A percentile compares a stretch with the other conserved stretches of the same genome.
Conservation (phyloP, 192 early-diverging fungal species). For the Dissophora ornata region DNA sequence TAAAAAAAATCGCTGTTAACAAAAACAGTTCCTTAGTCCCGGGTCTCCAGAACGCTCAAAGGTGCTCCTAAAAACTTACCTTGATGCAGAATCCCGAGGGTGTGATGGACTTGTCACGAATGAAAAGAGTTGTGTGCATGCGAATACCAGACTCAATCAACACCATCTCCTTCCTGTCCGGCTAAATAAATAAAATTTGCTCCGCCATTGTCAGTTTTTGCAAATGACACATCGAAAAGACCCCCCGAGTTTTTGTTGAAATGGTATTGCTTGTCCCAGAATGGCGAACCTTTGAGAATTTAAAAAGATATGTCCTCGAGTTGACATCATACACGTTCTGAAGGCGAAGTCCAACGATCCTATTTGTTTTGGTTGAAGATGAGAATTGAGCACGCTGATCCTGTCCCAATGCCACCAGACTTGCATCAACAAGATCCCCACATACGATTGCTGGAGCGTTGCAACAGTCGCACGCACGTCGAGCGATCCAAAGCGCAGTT, state of each 20-base stretch:
- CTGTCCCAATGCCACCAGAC: no score
- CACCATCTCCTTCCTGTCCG: constrained; percentile 89
- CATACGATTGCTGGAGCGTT: constrained; percentile 72
- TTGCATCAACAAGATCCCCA: not conserved
- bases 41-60: no score
- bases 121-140: constrained; percentile 90
- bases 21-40: no score
- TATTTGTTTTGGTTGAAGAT: constrained; percentile 16
- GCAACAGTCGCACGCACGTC: constrained; percentile 88
- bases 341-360: constrained; percentile 86
- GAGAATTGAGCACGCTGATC: not conserved
- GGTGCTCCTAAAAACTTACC: constrained; percentile 44
- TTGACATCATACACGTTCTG: constrained; percentile 98
- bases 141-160: constrained; percentile 95
- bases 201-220: not conserved
- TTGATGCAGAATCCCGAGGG: constrained; percentile 92
- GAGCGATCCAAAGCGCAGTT: constrained; percentile 89
- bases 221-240: no score
- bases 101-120: constrained; percentile 86
- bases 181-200: constrained; percentile 44
- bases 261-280: no score
- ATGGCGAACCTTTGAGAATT: constrained; percentile 91
- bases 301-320: constrained; percentile 88
- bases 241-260: no score
- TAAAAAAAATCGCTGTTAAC: not conserved